Conservation (phyloP, 2,329 filamentous ascomycete genomes). For the Volutella citrinella region DNA sequence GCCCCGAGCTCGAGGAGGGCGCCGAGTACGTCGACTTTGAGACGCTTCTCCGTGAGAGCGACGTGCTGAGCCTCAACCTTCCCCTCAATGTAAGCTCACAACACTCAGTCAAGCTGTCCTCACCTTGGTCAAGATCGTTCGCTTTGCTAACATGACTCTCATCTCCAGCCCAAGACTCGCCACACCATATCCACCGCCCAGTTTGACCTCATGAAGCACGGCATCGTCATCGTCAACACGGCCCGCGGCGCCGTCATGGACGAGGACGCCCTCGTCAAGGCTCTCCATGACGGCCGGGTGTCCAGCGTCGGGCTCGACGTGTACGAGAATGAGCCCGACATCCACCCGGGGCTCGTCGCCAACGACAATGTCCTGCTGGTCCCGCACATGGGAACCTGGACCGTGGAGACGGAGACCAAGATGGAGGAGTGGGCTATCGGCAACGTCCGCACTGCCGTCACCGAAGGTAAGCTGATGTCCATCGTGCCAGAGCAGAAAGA, state of each 20-base stretch:
- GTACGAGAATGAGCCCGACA: constrained; percentile 74
- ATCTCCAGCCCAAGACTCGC: constrained; percentile 59
- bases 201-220: constrained; percentile 74
- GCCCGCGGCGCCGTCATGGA: constrained; percentile 81
- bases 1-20: constrained; percentile 51
- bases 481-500: constrained; percentile 68
- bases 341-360: constrained; percentile 68
- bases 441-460: constrained; percentile 64
- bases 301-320: constrained; percentile 74
- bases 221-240: constrained; percentile 77
- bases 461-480: constrained; percentile 60
- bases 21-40: constrained; percentile 73
- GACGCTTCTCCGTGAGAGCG: constrained; percentile 64
- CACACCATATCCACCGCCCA: constrained; percentile 72
- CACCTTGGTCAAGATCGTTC: no score
- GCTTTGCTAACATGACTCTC: no score
- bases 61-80: constrained; percentile 77
- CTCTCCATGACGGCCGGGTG: constrained; percentile 68
- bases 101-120: background rate
- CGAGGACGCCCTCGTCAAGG: constrained; percentile 73
- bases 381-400: constrained; percentile 86
- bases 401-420: constrained; percentile 59
- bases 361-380: constrained; percentile 73
- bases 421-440: constrained; percentile 76
- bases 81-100: constrained; percentile 69